Base-by-base conservation (phyloP, 2,329 filamentous ascomycete genomes). In the Amphichorda felina region DNA sequence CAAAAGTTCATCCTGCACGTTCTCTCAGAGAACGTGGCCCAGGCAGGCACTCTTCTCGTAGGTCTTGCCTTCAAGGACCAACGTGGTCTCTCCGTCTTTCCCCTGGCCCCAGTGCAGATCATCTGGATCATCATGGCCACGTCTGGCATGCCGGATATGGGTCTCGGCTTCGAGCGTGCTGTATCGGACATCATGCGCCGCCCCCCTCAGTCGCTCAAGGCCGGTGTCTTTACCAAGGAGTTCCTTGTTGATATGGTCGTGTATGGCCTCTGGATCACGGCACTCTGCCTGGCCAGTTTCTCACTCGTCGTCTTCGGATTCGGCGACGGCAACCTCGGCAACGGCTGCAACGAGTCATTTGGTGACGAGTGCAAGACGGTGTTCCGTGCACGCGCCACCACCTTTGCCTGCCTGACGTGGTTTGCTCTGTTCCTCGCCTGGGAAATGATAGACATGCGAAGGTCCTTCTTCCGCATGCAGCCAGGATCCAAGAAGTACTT, bases 71-170 rank as follows among this genome's bases (percentile, higher is more conserved):
- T 86, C 62, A 83, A 84, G 56, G 81, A 86, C 45, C 41, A 49
- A 2, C 61, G 61, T 10, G 62, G 68, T 1, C 61, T 82, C 11
- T 85, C 80, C 0, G 80, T 85, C 4, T 86, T 85, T 51, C 81
- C 80, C 0, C 66, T 86, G 3, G 66, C 79, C 0, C 81, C 81
- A 0, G 76, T 86, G n/a, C 75, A 86, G 45, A 83, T 86, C 43
- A 66, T 87, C 33, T 87, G 81, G 82, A 78, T 87, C 43, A 85
- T 85, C 51, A 85, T 86, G 79, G 70, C 83, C 35, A 87, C 81
- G 1, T 82, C 77, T 31, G 77, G 75, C 15, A 65, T 85, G 45
- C 80, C 81, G 2, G 82, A 84, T 43, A 84, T 86, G 75, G 82
- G 82, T 41, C 65, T 87, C 4, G 81, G 82, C 4, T 79, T 84